These are phyloP conservation scores for Penicillium macrosclerotiorum DNA, from an alignment of 495 filamentous ascomycete species.

Conservation along the genomic window DNA sequence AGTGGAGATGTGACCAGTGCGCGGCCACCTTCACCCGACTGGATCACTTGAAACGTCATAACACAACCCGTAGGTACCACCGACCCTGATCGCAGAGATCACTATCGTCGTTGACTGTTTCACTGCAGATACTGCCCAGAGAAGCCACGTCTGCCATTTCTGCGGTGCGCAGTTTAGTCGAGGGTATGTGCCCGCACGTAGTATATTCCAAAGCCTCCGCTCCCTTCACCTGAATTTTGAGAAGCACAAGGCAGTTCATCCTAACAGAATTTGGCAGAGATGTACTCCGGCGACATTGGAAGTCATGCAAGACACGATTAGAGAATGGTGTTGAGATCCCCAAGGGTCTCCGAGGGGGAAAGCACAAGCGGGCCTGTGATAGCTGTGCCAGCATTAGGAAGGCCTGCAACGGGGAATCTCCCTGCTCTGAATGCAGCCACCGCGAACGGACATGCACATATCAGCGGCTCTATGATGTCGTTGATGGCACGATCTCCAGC, in stretches of 20 bases:
- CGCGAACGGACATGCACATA: constrained; percentile 31
- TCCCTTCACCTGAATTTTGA: no score
- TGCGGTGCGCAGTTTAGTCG: constrained; percentile 31
- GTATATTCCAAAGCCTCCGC: no score
- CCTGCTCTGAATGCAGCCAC: constrained; percentile 30
- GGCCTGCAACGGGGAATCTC: constrained; percentile 28
- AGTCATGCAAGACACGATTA: constrained; percentile 29
- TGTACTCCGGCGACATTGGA: constrained; percentile 35
- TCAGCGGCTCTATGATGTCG: constrained; percentile 16
- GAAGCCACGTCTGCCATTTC: constrained; percentile 26
- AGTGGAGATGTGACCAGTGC: constrained; percentile 32
- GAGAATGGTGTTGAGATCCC: constrained; percentile 24
- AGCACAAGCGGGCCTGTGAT: constrained; percentile 37
- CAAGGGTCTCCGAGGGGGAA: constrained; percentile 25
- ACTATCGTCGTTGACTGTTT: constrained; percentile 1
- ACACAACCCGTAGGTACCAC: constrained; percentile 24
- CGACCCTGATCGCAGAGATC: background rate
- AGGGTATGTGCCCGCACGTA: constrained; percentile 25
- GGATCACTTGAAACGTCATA: constrained; percentile 35
- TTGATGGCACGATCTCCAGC: background rate
- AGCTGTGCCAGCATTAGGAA: constrained; percentile 34
- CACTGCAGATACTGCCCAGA: constrained; percentile 20
- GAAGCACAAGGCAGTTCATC: no score
- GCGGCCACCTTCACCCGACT: constrained; percentile 27
- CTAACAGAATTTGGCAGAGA: no score